Conservation (phyloP, 1,139 yeast genomes). For the Debaryomycetaceae sp. region DNA sequence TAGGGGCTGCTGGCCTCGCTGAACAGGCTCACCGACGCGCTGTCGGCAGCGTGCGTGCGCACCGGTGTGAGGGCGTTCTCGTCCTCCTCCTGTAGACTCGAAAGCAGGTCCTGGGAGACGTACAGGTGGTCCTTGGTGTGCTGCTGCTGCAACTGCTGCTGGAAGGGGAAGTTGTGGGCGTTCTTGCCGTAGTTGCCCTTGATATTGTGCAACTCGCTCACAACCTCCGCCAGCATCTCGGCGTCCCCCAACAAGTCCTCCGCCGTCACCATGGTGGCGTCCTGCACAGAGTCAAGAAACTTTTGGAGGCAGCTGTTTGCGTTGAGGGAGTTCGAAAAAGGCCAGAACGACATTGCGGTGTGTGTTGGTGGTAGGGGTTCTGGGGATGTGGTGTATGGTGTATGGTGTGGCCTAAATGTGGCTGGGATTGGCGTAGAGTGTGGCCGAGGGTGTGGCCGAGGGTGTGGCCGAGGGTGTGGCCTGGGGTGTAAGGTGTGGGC, state of each 20-base stretch:
- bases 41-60: constrained; percentile 7
- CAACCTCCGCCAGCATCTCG: constrained; percentile 34
- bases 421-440: no score
- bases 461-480: no score
- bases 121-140: no score
- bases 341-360: constrained; percentile 48
- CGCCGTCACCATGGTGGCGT: constrained; percentile 28
- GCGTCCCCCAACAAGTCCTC: constrained; percentile 34
- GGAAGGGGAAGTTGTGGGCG: constrained; percentile 28
- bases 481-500: no score
- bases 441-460: no score
- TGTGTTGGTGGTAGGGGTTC: no score
- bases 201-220: constrained; percentile 38
- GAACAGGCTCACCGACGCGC: constrained; percentile 34
- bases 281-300: constrained; percentile 37
- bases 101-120: not conserved
- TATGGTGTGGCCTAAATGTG: no score
- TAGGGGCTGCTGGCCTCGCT: constrained; percentile 15
- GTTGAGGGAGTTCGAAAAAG: constrained; percentile 38
- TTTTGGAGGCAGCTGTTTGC: constrained; percentile 40
- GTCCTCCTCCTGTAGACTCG: constrained; percentile 3
- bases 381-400: no score
- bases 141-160: constrained; percentile 18
- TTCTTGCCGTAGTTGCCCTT: constrained; percentile 28
- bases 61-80: constrained; percentile 5